Percentiles rank a stretch among this genome's conserved stretches.
Conservation (phyloP, 257 asterid genomes). For the Plantago elongata region DNA sequence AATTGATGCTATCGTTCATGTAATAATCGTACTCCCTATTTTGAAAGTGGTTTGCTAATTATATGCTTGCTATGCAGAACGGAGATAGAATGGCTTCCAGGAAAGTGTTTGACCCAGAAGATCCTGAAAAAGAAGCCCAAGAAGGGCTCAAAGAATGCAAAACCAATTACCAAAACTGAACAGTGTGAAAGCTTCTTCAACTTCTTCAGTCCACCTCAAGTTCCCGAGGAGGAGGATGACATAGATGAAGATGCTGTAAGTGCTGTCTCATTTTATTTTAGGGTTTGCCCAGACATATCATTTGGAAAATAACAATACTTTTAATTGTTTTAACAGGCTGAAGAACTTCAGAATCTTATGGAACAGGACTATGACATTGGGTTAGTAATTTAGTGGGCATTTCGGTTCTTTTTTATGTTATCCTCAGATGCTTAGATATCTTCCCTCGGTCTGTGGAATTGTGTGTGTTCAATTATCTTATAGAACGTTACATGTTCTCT, state of each 20-base stretch:
- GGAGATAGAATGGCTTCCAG: conserved; percentile 77
- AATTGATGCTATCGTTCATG: neutral
- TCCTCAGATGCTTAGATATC: neutral
- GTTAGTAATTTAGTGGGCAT: conserved; percentile 27
- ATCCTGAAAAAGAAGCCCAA: conserved; percentile 77
- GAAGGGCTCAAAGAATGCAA: conserved; percentile 75
- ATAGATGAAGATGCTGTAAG: conserved; percentile 85
- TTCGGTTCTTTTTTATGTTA: too few species aligned
- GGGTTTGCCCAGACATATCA: neutral
- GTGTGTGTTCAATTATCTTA: neutral
- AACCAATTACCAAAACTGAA: conserved; percentile 72
- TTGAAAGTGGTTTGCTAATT: neutral
- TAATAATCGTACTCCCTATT: neutral
- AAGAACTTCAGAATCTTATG: conserved; percentile 73
- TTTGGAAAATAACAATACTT: neutral
- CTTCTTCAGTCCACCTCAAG: conserved; percentile 88
- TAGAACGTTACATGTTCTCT: neutral
- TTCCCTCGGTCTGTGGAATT: neutral
- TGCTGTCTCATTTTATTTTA: neutral
- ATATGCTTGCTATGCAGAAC: conserved; percentile 37
- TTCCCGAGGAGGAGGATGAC: conserved; percentile 76
- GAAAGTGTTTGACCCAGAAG: conserved; percentile 74
- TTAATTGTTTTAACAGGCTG: conserved; percentile 44
- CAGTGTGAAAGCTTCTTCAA: conserved; percentile 85
- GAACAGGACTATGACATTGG: conserved; percentile 90